Evolutionary conservation across 805 yeast genomes (phyloP), one percentile per base, ranked within the genome.

Genomic region (Huiozyma naganishii): DNA sequence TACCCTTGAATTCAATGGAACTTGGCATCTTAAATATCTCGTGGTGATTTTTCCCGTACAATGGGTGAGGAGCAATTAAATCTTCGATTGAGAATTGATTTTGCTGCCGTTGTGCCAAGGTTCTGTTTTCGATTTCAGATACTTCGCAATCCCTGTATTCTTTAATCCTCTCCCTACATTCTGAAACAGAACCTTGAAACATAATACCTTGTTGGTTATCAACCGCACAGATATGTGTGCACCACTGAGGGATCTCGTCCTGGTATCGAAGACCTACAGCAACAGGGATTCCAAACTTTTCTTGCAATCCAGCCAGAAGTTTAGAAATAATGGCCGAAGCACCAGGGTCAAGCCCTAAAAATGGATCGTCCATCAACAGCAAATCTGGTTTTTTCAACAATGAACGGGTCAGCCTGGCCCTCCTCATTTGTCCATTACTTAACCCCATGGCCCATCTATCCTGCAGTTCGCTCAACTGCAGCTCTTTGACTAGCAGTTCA

Each of bases 391-490:
- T 66, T 38, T 69, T 67, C 44, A 86, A 70, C 37, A 92, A 53
- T 0, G 88, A 78, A 47, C 75, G 73, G 0, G 96, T 97, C 28
- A 92, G 65, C 48, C 96, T 71, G 0, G 97, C 95, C 41, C 98
- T 70, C 52, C 98, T 72, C 59, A 84, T 79, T 62, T 92, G 98
- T 0, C 98, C 98, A 61, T 92, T 92, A 60, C 95, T 84, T 37
- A 92, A 67, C 0, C 90, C 84, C 59, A 86, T 85, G 32, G 84
- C 76, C 87, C 95, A 90, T 46, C 86, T 74, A 44, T 77, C 71
- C 43, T 76, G 69, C 40, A 88, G 61, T 0, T 74, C 79, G 6
- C 59, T 62, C 46, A 90, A 66, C 40, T 74, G 68, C 44, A 92
- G 71, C 29, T 65, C 62, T 4, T 66, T 59, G 7, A 83, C 53